Base-by-base conservation (phyloP, 2,329 filamentous ascomycete genomes). In the Rosellinia necatrix region DNA sequence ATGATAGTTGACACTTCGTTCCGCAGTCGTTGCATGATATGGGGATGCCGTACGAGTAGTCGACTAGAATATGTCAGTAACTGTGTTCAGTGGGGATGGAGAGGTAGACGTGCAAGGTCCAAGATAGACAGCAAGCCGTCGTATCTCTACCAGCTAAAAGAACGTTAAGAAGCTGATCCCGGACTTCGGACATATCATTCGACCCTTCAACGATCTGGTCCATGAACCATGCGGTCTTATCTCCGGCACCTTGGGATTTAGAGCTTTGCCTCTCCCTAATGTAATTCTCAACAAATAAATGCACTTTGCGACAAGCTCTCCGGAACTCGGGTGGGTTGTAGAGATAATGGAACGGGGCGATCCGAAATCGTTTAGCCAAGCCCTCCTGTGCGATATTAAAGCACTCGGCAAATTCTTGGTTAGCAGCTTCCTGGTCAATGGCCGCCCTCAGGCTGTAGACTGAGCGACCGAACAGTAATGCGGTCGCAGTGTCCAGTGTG, bases 131-230 rank as follows among this genome's bases (percentile, higher is more conserved):
- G 35, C 51, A 50, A 3, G 64, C 64, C 3, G 64, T 65, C 15
- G 61, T 51, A 32, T 65, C 64, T 15, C 63, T 54, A 6, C 60
- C 64, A 17, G 62, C 62, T 32, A 64, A 37, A 7, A 66, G 51
- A 2, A 64, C 52, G 49, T 66, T 54, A 13, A 64, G 30, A 24
- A 65, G 52, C 52, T 65, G 62, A 27, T 65, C 63, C 5, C 63
- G 56, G 13, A 65, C 60, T 41, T 61, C 47, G 6, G 17, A n/a
- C 38, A 43, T 51, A 6, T 59, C 56, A 4, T 34, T 21, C 70
- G 67, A 54, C 43, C 64, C 21, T 63, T 69, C 70, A 73, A 81
- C 66, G 69, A 77, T 66, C 7, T 34, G 37, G 21, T 64, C 58
- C 15, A 56, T 53, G 3, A 56, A 58, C 10, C 44, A 7, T 4